Evolutionary conservation across 495 filamentous ascomycete species (phyloP).

Genomic region (Lophiotrema nucula): DNA sequence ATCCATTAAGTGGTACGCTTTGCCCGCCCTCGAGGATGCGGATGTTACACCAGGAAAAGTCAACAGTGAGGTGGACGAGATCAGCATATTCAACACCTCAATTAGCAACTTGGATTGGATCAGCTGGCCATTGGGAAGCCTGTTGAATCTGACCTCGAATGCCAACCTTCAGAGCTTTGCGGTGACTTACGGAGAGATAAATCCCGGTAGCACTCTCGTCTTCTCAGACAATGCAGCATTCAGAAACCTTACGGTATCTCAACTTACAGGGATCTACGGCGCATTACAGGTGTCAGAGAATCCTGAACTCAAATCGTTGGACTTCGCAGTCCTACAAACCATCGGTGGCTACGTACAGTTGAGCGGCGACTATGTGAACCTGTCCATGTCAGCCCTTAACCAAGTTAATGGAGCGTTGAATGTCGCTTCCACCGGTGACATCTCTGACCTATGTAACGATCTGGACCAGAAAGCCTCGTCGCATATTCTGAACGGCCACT

Average conservation of each 20-base stretch:
- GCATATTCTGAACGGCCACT: slow-evolving; percentile 3
- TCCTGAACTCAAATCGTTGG: neutral
- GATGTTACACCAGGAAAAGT: neutral
- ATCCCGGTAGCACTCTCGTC: slow-evolving; percentile 8
- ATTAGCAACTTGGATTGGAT: slow-evolving; percentile 21
- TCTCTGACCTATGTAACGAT: slow-evolving; percentile 4
- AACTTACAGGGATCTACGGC: slow-evolving; percentile 12
- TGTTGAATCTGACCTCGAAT: slow-evolving; percentile 13
- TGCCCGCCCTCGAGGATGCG: slow-evolving; percentile 3
- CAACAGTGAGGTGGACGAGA: slow-evolving; percentile 7
- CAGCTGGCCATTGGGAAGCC: slow-evolving; percentile 7
- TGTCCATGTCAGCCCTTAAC: slow-evolving; percentile 21
- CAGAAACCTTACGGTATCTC: neutral
- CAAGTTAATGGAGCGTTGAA: slow-evolving; percentile 14
- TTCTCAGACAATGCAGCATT: slow-evolving; percentile 12
- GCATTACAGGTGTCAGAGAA: slow-evolving; percentile 10
- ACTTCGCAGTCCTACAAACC: slow-evolving; percentile 5
- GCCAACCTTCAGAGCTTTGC: slow-evolving; percentile 4
- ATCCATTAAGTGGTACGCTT: slow-evolving; percentile 8
- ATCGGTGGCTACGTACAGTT: slow-evolving; percentile 19
- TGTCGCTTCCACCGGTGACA: slow-evolving; percentile 15
- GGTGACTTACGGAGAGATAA: slow-evolving; percentile 11
- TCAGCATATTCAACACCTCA: slow-evolving; percentile 15
- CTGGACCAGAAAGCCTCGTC: neutral
- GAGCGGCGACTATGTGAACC: slow-evolving; percentile 16